A percentile compares a stretch with the other conserved stretches of the same genome.
Conservation (phyloP, 2,329 filamentous ascomycete species). For the Claviceps sp. region DNA sequence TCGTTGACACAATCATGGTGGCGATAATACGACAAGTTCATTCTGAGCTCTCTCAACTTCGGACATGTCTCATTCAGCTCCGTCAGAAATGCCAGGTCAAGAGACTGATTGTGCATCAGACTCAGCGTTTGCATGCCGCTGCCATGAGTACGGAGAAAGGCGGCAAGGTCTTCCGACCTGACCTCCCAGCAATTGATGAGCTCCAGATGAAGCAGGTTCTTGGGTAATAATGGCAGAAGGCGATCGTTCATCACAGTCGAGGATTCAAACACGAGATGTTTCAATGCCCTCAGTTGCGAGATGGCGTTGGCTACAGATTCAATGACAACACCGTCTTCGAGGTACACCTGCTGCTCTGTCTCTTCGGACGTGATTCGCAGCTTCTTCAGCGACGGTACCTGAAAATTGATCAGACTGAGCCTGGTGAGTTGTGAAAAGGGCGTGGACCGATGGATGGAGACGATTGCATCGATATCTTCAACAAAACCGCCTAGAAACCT, state of each 20-base stretch:
- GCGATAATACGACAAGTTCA: conserved; percentile 71
- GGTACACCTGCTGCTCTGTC: conserved; percentile 18
- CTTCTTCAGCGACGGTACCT: conserved; percentile 35
- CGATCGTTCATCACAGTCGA: conserved; percentile 57
- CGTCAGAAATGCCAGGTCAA: conserved; percentile 63
- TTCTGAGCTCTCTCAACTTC: conserved; percentile 52
- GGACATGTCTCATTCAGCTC: conserved; percentile 55
- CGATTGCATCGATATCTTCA: conserved; percentile 33
- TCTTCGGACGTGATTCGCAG: conserved; percentile 21
- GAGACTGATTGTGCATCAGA: conserved; percentile 65
- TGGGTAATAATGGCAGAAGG: conserved; percentile 57
- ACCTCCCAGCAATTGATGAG: conserved; percentile 71
- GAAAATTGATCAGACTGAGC: conserved; percentile 50
- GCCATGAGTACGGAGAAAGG: conserved; percentile 56
- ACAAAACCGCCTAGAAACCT: conserved; percentile 34
- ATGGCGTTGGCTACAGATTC: conserved; percentile 21
- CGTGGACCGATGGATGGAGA: conserved; percentile 36
- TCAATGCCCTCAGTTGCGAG: conserved; percentile 43
- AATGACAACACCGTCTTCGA: conserved; percentile 29
- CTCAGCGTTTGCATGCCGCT: conserved; percentile 51
- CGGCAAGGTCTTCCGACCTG: conserved; percentile 48
- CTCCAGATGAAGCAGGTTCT: conserved; percentile 51
- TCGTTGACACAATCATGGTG: conserved; percentile 55
- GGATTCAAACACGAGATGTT: conserved; percentile 58
- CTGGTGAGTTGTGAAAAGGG: conserved; percentile 44